Conservation (phyloP, 148 eudicot species). For the Simmondsia chinensis region DNA sequence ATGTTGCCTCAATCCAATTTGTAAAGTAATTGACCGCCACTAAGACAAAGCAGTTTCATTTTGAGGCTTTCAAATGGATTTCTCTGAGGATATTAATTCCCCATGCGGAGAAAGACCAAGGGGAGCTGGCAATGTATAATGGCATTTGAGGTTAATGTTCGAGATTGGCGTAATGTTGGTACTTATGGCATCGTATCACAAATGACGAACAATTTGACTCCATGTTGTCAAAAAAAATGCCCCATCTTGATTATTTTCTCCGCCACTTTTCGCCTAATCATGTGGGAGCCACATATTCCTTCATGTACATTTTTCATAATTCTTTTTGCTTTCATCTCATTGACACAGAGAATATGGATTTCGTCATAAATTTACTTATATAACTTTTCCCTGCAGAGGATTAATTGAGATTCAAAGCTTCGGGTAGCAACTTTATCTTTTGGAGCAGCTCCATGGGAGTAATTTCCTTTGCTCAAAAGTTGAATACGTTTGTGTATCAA, state of each 20-base stretch:
- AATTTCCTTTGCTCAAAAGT: not conserved
- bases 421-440: not conserved
- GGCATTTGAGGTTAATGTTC: not conserved
- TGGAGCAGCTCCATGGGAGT: not conserved
- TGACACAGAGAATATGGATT: not conserved
- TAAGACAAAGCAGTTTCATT: not conserved
- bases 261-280: not conserved
- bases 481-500: not conserved
- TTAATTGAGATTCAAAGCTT: not conserved
- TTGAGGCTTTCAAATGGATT: not conserved
- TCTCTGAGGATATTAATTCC: not conserved
- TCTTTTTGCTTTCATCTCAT: not conserved
- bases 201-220: not conserved
- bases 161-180: not conserved
- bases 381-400: not conserved
- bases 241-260: not conserved
- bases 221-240: not conserved
- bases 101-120: not conserved
- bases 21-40: not conserved
- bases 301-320: not conserved
- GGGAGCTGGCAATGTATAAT: not conserved
- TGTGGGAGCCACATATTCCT: not conserved
- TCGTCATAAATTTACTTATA: not conserved
- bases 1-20: not conserved
- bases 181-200: not conserved